Percentiles rank a stretch among this genome's conserved stretches.
These are phyloP conservation scores for Nadsonia starkeyi-henricii DNA, from an alignment of 1,139 yeast genomes.

Conservation along the genomic window DNA sequence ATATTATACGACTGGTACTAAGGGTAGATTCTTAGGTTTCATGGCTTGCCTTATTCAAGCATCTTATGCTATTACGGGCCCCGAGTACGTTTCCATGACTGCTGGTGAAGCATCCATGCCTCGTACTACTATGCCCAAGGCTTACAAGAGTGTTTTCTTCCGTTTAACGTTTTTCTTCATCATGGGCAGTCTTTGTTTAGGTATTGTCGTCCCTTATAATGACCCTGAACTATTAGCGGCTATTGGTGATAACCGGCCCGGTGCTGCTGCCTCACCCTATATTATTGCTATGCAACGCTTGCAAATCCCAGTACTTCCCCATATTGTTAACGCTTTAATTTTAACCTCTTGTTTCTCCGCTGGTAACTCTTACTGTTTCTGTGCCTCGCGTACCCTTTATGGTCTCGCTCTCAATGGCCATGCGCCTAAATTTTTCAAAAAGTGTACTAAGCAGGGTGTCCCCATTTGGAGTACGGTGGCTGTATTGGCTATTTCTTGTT, in stretches of 20 bases:
- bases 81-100: constrained; percentile 66
- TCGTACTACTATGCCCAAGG: constrained; percentile 59
- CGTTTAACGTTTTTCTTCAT: constrained; percentile 59
- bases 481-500: constrained; percentile 34
- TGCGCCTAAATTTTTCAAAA: constrained; percentile 33
- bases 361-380: constrained; percentile 58
- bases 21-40: constrained; percentile 63
- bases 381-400: constrained; percentile 43
- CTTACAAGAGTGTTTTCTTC: constrained; percentile 64
- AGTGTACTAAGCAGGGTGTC: constrained; percentile 41
- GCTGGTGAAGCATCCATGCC: constrained; percentile 78
- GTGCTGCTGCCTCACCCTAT: constrained; percentile 51
- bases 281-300: constrained; percentile 47
- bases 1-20: constrained; percentile 37
- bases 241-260: constrained; percentile 32
- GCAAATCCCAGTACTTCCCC: constrained; percentile 41
- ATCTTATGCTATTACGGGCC: constrained; percentile 66
- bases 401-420: constrained; percentile 46
- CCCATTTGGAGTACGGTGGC: constrained; percentile 39
- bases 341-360: constrained; percentile 56
- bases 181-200: constrained; percentile 46
- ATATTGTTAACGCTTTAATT: constrained; percentile 47
- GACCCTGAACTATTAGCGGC: constrained; percentile 30
- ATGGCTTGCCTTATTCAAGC: constrained; percentile 51
- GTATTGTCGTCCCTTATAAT: constrained; percentile 41